phyloP scores from a whole-genome alignment of 2,329 filamentous ascomycete species.

The Alternaria sp. region DNA sequence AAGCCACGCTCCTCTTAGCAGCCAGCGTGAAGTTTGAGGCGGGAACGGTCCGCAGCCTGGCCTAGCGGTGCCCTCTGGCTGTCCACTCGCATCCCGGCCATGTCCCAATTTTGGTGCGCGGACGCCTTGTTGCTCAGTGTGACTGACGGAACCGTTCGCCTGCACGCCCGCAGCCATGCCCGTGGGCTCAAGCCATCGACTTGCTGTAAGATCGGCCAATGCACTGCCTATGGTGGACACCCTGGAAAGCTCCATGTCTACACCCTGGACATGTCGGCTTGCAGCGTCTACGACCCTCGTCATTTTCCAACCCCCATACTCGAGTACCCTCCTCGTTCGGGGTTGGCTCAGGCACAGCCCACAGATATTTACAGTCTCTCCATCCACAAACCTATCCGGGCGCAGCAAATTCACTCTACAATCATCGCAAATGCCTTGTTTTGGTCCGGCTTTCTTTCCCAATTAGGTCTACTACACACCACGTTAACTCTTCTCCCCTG shows the following conservation, averaged over 20 bases:
- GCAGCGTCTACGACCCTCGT: slow-evolving; percentile 36
- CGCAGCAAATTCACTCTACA: slow-evolving; percentile 40
- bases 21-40: slow-evolving; percentile 38
- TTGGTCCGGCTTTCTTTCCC: slow-evolving; percentile 43
- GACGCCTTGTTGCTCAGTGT: slow-evolving; percentile 36
- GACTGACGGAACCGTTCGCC: slow-evolving; percentile 45
- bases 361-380: slow-evolving; percentile 46
- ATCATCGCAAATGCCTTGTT: slow-evolving; percentile 40
- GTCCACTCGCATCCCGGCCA: slow-evolving; percentile 25
- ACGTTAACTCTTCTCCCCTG: slow-evolving; percentile 33
- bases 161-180: slow-evolving; percentile 43
- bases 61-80: slow-evolving; percentile 26
- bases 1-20: slow-evolving; percentile 44
- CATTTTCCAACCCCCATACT: slow-evolving; percentile 19
- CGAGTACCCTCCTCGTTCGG: slow-evolving; percentile 27
- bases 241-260: slow-evolving; percentile 26
- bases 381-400: slow-evolving; percentile 34
- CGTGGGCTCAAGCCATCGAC: slow-evolving; percentile 41
- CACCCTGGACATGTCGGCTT: slow-evolving; percentile 37
- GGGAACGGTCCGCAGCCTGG: slow-evolving; percentile 49
- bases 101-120: slow-evolving; percentile 41
- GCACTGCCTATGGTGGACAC: slow-evolving; percentile 36
- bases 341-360: slow-evolving; percentile 48
- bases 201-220: slow-evolving; percentile 29
- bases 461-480: slow-evolving; percentile 33